These are phyloP conservation scores for Alnus rubra DNA, from an alignment of 306 rosid genomes.

Conservation along the genomic window DNA sequence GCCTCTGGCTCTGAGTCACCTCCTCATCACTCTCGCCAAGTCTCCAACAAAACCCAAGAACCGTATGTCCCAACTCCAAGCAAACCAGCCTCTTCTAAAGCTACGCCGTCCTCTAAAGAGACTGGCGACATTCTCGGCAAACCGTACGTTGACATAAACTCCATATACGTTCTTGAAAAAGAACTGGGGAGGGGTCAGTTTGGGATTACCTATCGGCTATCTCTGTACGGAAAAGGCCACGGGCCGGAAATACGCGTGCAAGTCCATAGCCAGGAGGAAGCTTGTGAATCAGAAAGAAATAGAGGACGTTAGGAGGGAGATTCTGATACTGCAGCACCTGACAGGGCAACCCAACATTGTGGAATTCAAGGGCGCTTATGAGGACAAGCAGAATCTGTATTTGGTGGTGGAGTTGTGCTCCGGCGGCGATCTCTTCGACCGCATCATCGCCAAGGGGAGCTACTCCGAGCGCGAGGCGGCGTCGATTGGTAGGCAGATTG, in stretches of 20 bases:
- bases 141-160: constrained; percentile 50
- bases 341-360: constrained; percentile 90
- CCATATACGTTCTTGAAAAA: constrained; percentile 48
- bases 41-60: constrained; percentile 20
- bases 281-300: constrained; percentile 36
- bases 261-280: constrained; percentile 54
- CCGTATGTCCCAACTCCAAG: constrained; percentile 20
- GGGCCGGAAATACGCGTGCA: constrained; percentile 67
- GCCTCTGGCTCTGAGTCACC: constrained; percentile 38
- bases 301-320: constrained; percentile 68
- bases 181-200: constrained; percentile 84
- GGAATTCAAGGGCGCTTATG: constrained; percentile 79
- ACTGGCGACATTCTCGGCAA: constrained; percentile 51
- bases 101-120: constrained; percentile 3
- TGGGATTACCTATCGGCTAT: constrained; percentile 69
- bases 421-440: constrained; percentile 89
- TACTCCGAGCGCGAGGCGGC: constrained; percentile 78
- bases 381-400: constrained; percentile 59
- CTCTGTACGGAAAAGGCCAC: constrained; percentile 65
- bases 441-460: constrained; percentile 57
- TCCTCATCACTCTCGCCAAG: constrained; percentile 8
- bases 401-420: constrained; percentile 79
- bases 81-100: constrained; percentile 23
- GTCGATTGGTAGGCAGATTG: constrained; percentile 52
- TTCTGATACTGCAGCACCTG: constrained; percentile 66